Evolutionary conservation across 306 rosid species (phyloP), one percentile per base, ranked within the genome.

Genomic region (Quercus aquifolioides): DNA sequence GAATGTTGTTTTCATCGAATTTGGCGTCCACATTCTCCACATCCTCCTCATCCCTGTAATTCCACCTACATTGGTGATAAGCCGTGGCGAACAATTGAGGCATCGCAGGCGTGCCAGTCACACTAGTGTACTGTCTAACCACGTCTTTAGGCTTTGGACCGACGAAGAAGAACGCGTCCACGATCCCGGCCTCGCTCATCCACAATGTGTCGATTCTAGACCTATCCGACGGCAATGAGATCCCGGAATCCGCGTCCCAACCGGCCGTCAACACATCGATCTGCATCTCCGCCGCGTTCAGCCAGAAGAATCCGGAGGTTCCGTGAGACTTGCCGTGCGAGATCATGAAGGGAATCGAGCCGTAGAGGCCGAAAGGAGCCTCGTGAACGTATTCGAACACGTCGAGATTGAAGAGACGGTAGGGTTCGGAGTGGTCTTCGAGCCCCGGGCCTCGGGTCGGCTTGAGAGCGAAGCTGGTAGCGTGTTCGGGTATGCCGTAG

Each of bases 201-300:
- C 99, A 95, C 49, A 91, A 74, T 0, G 97, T 95, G 77, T 95
- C 99, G 2, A 95, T 81, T 80, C 94, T 85, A 11, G 82, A 76
- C 83, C 86, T 90, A 8, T 87, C 81, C 1, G 94, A 91, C 72
- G 98, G 96, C 52, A 90, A 87, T 14, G 86, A 73, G 80, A 94
- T 88, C 63, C 89, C 89, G 0, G 89, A 84, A 49, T 90, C 97
- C 0, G 93, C 90, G 68, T 95, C 96, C 99, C 99, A 95, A 10
- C 98, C 99, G 1, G 86, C 25, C 3, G 85, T 92, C 43, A 95
- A 95, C 75, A 95, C 98, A 62, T 95, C 99, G 72, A 95, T 91
- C 88, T 95, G 99, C 98, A 95, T 95, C 76, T 95, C 99, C 1
- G 99, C 99, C 19, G 99, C 92, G 35, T 95, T 95, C 79, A 95